Base-by-base conservation (phyloP, 2,329 filamentous ascomycete genomes). In the Bipolaris zeicola region DNA sequence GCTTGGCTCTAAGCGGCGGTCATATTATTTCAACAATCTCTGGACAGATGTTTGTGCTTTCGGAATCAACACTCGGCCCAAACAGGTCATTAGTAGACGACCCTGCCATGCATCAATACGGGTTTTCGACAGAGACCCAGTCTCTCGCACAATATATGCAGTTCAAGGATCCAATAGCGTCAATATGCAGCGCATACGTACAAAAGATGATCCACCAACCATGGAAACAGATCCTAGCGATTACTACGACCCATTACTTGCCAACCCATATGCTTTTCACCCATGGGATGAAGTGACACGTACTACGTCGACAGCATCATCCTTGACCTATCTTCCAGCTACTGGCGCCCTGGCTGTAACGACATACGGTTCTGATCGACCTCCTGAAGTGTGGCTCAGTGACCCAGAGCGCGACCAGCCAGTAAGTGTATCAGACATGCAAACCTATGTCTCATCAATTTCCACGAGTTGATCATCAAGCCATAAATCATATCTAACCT, bases 331-430 rank as follows among this genome's bases (percentile, higher is more conserved):
- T 31, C 51, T 73, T 11, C 69, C 69, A 3, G 50, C 56, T 2
- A 70, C 71, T 0, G 63, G 71, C 2, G 68, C 68, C 0, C 52
- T 77, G 5, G 69, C 69, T 11, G 62, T 63, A 3, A 76, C 74
- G 2, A 70, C 69, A 2, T 58, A 61, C 11, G 74, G 74, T 20
- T 66, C 65, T 1, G 66, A 71, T 42, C 50, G 69, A 2, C 60
- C 69, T 1, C 71, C 74, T 3, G 60, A 60, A 24, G 55, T 75
- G 14, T 63, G 66, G 42, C 55, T 74, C 28, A 63, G 65, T 26
- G 64, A 72, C 37, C 67, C 70, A 16, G 63, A 66, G 7, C 48
- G 52, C 16, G 67, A 73, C 24, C 63, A 63, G 10, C 69, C 66
- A 14, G 54, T 57, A 53, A 53, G 54, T 57, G 14, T 14, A 16